phyloP scores from a whole-genome alignment of 768 basidiomycete genomes.

The Russula earlei region DNA sequence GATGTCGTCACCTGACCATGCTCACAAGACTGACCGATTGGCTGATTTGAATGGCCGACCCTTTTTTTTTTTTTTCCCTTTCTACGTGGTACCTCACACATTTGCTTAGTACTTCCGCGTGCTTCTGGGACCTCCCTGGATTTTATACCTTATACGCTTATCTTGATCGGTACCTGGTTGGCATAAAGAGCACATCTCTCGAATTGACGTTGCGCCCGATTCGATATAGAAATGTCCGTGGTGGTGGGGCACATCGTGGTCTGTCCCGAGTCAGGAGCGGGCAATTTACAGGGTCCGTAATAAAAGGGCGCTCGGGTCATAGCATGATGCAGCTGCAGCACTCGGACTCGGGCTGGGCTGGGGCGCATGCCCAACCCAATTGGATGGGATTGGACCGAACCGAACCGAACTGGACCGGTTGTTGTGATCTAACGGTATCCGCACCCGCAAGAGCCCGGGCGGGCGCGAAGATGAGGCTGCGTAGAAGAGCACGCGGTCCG shows the following conservation, averaged over 20 bases:
- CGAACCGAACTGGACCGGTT: constrained; percentile 4
- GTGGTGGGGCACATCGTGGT: neutral
- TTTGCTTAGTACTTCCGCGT: constrained; percentile 2
- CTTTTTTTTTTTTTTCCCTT: neutral
- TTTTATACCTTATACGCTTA: constrained; percentile 18
- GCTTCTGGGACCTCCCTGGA: constrained; percentile 8
- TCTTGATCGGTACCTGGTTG: constrained; percentile 16
- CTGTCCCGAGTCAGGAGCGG: neutral
- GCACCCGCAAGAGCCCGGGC: constrained; percentile 8
- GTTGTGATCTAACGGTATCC: constrained; percentile 1
- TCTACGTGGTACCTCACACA: neutral
- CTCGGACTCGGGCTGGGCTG: no score
- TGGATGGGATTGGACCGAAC: neutral
- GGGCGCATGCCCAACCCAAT: no score
- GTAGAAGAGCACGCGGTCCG: constrained; percentile 8
- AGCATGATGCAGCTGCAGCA: no score
- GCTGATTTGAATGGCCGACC: constrained; percentile 1
- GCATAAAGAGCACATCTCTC: constrained; percentile 2
- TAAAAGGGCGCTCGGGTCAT: constrained; percentile 2
- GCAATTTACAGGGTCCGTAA: neutral
- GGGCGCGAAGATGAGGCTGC: constrained; percentile 16
- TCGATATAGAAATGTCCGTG: constrained; percentile 2
- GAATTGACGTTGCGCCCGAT: constrained; percentile 2
- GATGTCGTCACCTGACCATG: constrained; percentile 10
- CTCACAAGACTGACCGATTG: constrained; percentile 10